phyloP scores from a whole-genome alignment of 441 rosid species.

The Theobroma grandiflorum region DNA sequence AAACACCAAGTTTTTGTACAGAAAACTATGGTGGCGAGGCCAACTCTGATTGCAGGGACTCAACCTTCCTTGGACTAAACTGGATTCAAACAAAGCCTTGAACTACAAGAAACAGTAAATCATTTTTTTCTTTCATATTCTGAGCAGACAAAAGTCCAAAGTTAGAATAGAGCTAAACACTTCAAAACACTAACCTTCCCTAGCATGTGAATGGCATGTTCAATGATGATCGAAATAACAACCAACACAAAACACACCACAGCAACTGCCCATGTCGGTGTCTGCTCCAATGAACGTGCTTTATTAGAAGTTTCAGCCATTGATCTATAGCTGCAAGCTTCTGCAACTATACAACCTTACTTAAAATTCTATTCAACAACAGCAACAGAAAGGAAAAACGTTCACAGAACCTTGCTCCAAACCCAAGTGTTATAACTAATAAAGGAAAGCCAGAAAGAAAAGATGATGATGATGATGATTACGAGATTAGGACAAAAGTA shows the following conservation, averaged over 20 bases:
- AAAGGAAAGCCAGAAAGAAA: not conserved
- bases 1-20: not conserved
- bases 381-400: not conserved
- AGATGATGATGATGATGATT: not conserved
- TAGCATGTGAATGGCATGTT: conserved; percentile 53
- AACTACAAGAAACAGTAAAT: not conserved
- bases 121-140: not conserved
- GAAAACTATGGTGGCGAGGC: not conserved
- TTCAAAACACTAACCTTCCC: conserved; percentile 38
- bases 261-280: conserved; percentile 96
- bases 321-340: not conserved
- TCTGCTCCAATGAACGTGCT: conserved; percentile 55
- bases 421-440: too few species aligned
- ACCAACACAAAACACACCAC: conserved; percentile 75
- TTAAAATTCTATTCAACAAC: not conserved
- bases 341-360: not conserved
- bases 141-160: not conserved
- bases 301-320: conserved; percentile 32
- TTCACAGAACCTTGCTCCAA: not conserved
- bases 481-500: not conserved
- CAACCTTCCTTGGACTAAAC: not conserved
- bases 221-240: conserved; percentile 74
- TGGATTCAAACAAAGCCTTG: not conserved
- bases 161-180: not conserved
- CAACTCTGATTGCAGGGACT: not conserved